These are phyloP conservation scores for Calonectria ilicicola DNA, from an alignment of 2,329 filamentous ascomycete genomes.

Conservation along the genomic window DNA sequence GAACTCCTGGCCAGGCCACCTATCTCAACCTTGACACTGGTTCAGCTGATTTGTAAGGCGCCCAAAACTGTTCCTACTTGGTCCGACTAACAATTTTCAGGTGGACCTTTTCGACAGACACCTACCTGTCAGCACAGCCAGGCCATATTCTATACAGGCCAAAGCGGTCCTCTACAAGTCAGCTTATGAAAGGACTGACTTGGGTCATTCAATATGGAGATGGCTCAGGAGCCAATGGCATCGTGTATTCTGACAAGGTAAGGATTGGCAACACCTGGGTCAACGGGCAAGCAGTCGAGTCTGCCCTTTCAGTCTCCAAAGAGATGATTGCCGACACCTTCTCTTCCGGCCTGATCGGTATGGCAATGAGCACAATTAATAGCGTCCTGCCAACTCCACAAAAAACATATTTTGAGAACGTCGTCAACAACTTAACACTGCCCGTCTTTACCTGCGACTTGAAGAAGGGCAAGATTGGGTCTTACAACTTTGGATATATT, in stretches of 20 bases:
- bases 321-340: constrained; percentile 50
- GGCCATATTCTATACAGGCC: constrained; percentile 71
- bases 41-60: constrained; percentile 60
- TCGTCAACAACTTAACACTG: constrained; percentile 41
- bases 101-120: constrained; percentile 76
- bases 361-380: constrained; percentile 48
- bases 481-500: constrained; percentile 61
- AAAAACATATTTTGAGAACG: constrained; percentile 52
- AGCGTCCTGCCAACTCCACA: constrained; percentile 47
- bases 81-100: constrained; percentile 51
- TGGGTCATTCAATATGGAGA: constrained; percentile 77
- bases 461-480: constrained; percentile 46
- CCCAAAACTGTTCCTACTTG: rapidly evolving
- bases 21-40: constrained; percentile 78
- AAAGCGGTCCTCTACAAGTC: constrained; percentile 54
- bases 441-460: constrained; percentile 55
- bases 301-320: constrained; percentile 68
- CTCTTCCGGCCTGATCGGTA: constrained; percentile 51
- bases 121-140: constrained; percentile 56
- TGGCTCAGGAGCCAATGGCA: constrained; percentile 70
- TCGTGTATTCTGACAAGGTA: constrained; percentile 75
- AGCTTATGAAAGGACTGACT: constrained; percentile 52
- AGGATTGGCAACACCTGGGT: constrained; percentile 70
- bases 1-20: constrained; percentile 66
- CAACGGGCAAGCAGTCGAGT: constrained; percentile 72